Evolutionary conservation across 2,329 filamentous ascomycete genomes (phyloP), one percentile per base, ranked within the genome.

Genomic region (Periconia macrospinosa): DNA sequence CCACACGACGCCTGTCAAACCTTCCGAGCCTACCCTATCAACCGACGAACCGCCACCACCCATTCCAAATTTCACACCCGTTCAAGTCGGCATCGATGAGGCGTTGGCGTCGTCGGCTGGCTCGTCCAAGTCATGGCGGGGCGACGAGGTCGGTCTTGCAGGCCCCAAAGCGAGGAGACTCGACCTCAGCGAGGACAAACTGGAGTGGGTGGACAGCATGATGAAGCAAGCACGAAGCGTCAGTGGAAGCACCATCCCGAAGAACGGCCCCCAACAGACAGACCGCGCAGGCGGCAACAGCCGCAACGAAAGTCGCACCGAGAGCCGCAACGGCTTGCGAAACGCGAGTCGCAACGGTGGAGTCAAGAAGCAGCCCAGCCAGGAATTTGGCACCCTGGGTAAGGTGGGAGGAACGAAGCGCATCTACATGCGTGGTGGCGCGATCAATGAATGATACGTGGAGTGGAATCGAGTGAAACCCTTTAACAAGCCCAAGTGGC

Each of bases 161-260:
- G 89, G 89, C 0, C 89, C 89, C 1, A 84, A 82, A 45, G 80
- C 82, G 35, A 88, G 84, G 71, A 81, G 84, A 42, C 8, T 83
- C 81, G 68, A 89, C 86, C 76, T 89, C 19, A 75, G 86, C 52
- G 85, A 87, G 51, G 87, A 92, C 73, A 90, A 88, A 67, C 81
- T 85, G 53, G 86, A 87, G 40, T 94, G 90, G 90, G 88, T 94
- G 10, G 88, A 92, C 71, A 90, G 86, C 57, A 88, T 94, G 77
- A 88, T 91, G 75, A 88, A 90, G 66, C 88, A 90, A 68, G 90
- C 92, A 41, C 83, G 88, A 54, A 81, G 86, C 45, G 88, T 86
- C 55, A 90, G 87, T 66, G 83, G 83, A 52, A 86, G 86, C 69
- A 54, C 67, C 41, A 50, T 61, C 15, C 50, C 54, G 23, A n/a